Base-by-base conservation (phyloP, 2,329 filamentous ascomycete genomes). In the Fragosphaeria purpurea region DNA sequence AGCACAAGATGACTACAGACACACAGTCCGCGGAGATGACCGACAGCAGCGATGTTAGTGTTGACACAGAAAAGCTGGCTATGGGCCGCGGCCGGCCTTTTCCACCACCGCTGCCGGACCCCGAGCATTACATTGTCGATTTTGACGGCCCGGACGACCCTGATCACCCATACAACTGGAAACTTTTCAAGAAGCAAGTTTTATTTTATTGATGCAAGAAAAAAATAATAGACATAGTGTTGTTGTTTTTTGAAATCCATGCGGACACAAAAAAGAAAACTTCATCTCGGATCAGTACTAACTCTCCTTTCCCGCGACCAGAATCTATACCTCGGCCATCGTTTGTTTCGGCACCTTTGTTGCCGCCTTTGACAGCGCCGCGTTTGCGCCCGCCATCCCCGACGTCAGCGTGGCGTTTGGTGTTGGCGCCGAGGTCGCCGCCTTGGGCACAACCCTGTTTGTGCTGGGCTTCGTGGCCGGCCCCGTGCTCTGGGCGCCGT, bases 51-150 rank as follows among this genome's bases (percentile, higher is more conserved):
- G 44, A 54, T 32, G 8, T 9, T 22, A 33, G 32, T 10, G 9
- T 5, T 4, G 45, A 45, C 41, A 40, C 34, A 5, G 46, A 52
- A 40, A 48, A 50, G 38, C 2, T 49, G 11, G 50, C 46, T 5
- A 50, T 57, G 51, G 79, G 79, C 4, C 75, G 66, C 34, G 75
- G 75, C 1, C 81, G 80, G 57, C 69, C 75, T 6, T 79, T 74
- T 59, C 79, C 79, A 6, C 76, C 76, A 12, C 66, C 64, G 0
- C 60, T 81, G 12, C 76, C 76, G 7, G 72, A 71, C n/a, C 67
- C 69, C 54, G 76, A 80, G 58, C 74, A 79, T 52, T 82, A 81
- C 60, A 76, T 80, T 1, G 77, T 80, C 10, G 77, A 77, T 41
- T 77, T 77, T 52, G 70, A 76, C 52, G 73, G 74, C 0, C 61